Percentiles rank a stretch among this genome's conserved stretches.
Evolutionary conservation across 306 rosid species (phyloP).

Genomic region (Vigna hirtella): DNA sequence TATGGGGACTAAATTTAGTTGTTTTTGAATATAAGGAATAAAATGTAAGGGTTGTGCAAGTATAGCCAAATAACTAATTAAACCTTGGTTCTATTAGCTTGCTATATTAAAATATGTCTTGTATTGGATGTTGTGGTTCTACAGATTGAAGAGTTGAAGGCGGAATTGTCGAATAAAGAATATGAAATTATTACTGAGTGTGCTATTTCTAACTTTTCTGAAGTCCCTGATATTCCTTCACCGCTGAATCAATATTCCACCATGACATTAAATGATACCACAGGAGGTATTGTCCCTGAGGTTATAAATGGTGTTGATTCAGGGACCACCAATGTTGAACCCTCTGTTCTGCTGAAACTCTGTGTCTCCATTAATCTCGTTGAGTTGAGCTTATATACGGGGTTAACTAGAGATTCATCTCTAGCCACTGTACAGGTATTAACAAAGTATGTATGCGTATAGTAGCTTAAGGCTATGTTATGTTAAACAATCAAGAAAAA

Average conservation of each 20-base stretch:
- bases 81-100: conserved; percentile 1
- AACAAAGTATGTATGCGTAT: background rate
- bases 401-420: conserved; percentile 76
- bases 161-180: conserved; percentile 86
- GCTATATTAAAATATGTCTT: conserved; percentile 35
- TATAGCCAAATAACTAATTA: background rate
- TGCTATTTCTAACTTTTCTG: conserved; percentile 86
- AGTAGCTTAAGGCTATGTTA: background rate
- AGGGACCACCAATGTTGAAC: conserved; percentile 51
- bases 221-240: conserved; percentile 74
- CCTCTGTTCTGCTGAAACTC: conserved; percentile 63
- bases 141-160: conserved; percentile 90
- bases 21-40: background rate
- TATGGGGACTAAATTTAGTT: background rate
- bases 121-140: conserved; percentile 48
- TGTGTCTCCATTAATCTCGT: conserved; percentile 72
- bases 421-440: conserved; percentile 93
- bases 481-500: background rate
- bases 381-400: conserved; percentile 79
- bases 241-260: conserved; percentile 55
- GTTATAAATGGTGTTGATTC: conserved; percentile 53
- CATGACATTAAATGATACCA: conserved; percentile 49
- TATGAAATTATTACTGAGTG: conserved; percentile 91
- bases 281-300: conserved; percentile 49
- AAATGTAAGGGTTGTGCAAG: background rate